Percentiles rank a stretch among this genome's conserved stretches.
phyloP scores from a whole-genome alignment of 2,329 filamentous ascomycete genomes.

The Venturia effusa region DNA sequence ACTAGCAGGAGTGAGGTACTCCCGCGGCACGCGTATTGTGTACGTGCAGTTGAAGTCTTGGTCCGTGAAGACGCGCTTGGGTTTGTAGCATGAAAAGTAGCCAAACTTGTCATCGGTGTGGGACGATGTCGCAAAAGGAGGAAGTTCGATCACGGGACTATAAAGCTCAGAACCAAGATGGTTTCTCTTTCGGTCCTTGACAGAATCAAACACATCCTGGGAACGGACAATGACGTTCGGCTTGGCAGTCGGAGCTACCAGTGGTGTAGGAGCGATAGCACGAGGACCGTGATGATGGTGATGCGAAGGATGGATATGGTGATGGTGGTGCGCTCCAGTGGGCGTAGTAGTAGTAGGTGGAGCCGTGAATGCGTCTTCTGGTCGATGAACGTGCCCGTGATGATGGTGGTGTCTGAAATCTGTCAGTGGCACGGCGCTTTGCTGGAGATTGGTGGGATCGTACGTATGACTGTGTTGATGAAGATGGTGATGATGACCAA shows the following conservation, averaged over 20 bases:
- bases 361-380: slow-evolving; percentile 13
- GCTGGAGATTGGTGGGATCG: slow-evolving; percentile 16
- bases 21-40: slow-evolving; percentile 74
- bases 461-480: slow-evolving; percentile 38
- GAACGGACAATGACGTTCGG: slow-evolving; percentile 57
- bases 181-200: slow-evolving; percentile 58
- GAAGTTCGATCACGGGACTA: slow-evolving; percentile 49
- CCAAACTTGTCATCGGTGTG: slow-evolving; percentile 40
- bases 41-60: slow-evolving; percentile 77
- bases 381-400: slow-evolving; percentile 32
- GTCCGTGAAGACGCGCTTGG: slow-evolving; percentile 63
- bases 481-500: slow-evolving; percentile 49
- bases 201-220: slow-evolving; percentile 59
- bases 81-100: slow-evolving; percentile 52
- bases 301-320: slow-evolving; percentile 21
- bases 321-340: slow-evolving; percentile 28
- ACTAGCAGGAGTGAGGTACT: slow-evolving; percentile 58
- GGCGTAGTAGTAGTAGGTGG: slow-evolving; percentile 21
- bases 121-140: slow-evolving; percentile 25
- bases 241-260: slow-evolving; percentile 38
- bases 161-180: slow-evolving; percentile 84
- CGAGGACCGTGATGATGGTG: slow-evolving; percentile 27
- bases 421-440: slow-evolving; percentile 15
- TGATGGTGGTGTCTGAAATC: slow-evolving; percentile 39
- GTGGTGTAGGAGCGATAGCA: slow-evolving; percentile 12